Base-by-base conservation (phyloP, 495 filamentous ascomycete species). In the Podospora sp. region DNA sequence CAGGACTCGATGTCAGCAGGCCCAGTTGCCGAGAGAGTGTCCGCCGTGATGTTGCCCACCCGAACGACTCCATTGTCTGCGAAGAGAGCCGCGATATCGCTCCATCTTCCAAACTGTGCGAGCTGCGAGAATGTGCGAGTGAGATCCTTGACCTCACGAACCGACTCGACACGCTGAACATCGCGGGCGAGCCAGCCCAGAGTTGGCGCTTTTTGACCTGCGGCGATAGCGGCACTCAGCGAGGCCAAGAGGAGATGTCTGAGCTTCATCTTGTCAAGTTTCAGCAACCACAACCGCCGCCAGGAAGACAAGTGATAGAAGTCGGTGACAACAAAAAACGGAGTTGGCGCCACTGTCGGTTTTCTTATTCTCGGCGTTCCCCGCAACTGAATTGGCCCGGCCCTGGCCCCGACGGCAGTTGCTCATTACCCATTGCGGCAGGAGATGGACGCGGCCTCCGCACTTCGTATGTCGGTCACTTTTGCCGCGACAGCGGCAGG, bases 121-220 rank as follows among this genome's bases (percentile, higher is more conserved):
- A 72, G 64, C 61, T 72, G 70, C 0, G 70, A 60, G 24, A 65
- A 69, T 1, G 66, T 64, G 4, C 51, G 16, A 29, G 51, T 59
- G 18, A 72, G 26, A 29, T 69, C 60, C 46, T 72, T 72, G 63
- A 72, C 64, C 62, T 69, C 70, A 14, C 70, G 66, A 24, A 72
- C 64, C 6, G 70, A 66, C 52, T 72, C 70, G 26, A 69, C 60
- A 2, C 65, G 57, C 2, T 52, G 46, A 18, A 70, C 12, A 29
- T 60, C 27, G 5, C 29, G 21, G 24, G 65, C 46, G 12, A 70
- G 61, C 24, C 20, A 60, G 8, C 64, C 40, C 21, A 53, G 40
- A 14, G 60, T 62, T 50, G 60, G 25, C n/a, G 52, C 20, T 22
- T 12, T 46, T 11, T 46, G 40, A 18, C 5, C 40, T 14, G 40